Evolutionary conservation across 805 yeast genomes (phyloP).

Genomic region (Yarrowia keelungensis): DNA sequence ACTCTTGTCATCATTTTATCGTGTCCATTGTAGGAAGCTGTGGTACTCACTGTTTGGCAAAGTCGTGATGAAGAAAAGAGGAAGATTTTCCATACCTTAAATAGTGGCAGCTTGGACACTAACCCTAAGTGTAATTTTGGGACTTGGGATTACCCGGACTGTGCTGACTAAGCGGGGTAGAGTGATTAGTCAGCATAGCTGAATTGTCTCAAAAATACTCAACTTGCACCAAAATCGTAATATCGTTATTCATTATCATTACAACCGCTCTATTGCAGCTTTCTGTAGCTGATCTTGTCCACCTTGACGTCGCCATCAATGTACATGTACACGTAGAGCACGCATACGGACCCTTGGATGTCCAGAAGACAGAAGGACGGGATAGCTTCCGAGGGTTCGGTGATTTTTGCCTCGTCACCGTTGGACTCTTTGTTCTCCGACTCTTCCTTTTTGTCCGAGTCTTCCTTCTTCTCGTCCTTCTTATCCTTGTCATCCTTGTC

Average conservation of each 20-base stretch:
- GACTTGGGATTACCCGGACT: conserved; percentile 16
- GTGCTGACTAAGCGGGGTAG: neutral
- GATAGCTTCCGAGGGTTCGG: conserved; percentile 51
- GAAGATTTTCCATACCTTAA: conserved; percentile 2
- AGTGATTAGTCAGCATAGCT: too few species aligned
- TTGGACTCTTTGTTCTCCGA: conserved; percentile 5
- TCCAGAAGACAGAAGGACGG: conserved; percentile 92
- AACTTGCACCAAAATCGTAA: too few species aligned
- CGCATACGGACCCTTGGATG: conserved; percentile 77
- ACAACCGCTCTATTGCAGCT: conserved; percentile 4
- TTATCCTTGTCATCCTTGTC: conserved; percentile 17
- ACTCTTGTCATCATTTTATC: conserved; percentile 86
- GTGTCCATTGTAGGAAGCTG: conserved; percentile 11
- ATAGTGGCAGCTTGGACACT: neutral
- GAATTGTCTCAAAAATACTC: too few species aligned
- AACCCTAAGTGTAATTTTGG: conserved; percentile 36
- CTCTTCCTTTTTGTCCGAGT: conserved; percentile 17
- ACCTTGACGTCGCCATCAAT: conserved; percentile 86
- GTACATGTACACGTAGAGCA: conserved; percentile 83
- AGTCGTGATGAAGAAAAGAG: conserved; percentile 30
- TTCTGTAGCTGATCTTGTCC: conserved; percentile 78
- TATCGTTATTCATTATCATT: conserved; percentile 36
- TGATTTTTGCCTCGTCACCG: conserved; percentile 23
- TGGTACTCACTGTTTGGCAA: conserved; percentile 44
- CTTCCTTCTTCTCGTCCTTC: conserved; percentile 6